These are phyloP conservation scores for Carex kokanica DNA, from an alignment of 176 grass and related monocot genomes.

Conservation along the genomic window DNA sequence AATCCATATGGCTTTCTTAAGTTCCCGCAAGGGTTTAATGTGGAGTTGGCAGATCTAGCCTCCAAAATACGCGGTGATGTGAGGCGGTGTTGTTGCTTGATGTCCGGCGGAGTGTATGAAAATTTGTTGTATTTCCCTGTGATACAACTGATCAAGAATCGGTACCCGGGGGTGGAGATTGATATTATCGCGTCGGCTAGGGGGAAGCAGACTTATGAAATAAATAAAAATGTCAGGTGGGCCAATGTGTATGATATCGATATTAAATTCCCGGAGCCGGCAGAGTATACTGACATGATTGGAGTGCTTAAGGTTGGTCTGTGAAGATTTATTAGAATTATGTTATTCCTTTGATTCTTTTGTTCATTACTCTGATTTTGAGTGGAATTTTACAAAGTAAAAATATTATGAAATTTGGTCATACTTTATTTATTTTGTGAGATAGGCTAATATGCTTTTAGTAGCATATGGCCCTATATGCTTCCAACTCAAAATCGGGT, in stretches of 20 bases:
- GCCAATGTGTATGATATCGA: slow-evolving; percentile 73
- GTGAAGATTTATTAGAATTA: not conserved
- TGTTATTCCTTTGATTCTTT: not conserved
- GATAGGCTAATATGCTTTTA: too few species aligned
- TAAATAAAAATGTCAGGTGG: slow-evolving; percentile 90
- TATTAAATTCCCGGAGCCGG: slow-evolving; percentile 59
- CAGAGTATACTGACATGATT: slow-evolving; percentile 79
- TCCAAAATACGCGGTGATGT: slow-evolving; percentile 87
- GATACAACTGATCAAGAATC: slow-evolving; percentile 74
- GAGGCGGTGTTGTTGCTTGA: slow-evolving; percentile 78
- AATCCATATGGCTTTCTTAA: slow-evolving; percentile 85
- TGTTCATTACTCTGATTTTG: not conserved
- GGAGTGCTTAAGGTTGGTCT: slow-evolving; percentile 67
- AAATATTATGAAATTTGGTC: not conserved
- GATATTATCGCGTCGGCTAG: slow-evolving; percentile 62
- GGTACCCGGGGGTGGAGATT: slow-evolving; percentile 80
- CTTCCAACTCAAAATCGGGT: too few species aligned
- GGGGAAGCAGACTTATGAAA: slow-evolving; percentile 88
- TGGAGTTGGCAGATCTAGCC: slow-evolving; percentile 74
- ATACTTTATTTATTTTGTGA: not conserved
- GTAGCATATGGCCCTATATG: too few species aligned
- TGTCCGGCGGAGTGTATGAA: slow-evolving; percentile 84
- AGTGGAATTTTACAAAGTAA: not conserved
- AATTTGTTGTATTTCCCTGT: slow-evolving; percentile 94
- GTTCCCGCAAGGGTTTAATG: slow-evolving; percentile 75